phyloP scores from a whole-genome alignment of 73 alveolate genomes.

The Paramecium sexaurelia region DNA sequence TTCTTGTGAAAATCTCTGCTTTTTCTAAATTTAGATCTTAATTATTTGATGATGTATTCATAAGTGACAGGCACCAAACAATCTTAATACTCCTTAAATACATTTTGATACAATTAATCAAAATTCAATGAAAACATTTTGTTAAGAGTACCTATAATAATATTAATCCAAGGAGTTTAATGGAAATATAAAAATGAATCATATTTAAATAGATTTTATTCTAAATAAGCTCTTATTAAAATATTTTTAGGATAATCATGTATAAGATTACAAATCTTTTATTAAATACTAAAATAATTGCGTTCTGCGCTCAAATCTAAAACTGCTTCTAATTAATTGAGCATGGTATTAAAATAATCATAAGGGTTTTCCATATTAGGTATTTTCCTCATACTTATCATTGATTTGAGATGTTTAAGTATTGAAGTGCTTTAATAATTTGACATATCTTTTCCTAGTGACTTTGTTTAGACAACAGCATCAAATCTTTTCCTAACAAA shows the following conservation, averaged over 20 bases:
- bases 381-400: slow-evolving; percentile 47
- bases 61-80: slow-evolving; percentile 40
- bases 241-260: slow-evolving; percentile 47
- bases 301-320: slow-evolving; percentile 38
- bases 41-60: slow-evolving; percentile 17
- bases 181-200: slow-evolving; percentile 4
- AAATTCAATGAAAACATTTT: not conserved
- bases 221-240: slow-evolving; percentile 46
- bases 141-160: not conserved
- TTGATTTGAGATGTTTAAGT: not conserved
- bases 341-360: not conserved
- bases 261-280: not conserved
- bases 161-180: slow-evolving; percentile 4
- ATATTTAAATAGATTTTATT: slow-evolving; percentile 19
- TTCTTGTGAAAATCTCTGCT: slow-evolving; percentile 7
- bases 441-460: not conserved
- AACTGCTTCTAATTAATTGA: slow-evolving; percentile 25
- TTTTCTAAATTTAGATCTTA: slow-evolving; percentile 31
- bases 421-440: slow-evolving; percentile 5
- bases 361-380: not conserved
- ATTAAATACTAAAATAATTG: not conserved
- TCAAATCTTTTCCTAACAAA: slow-evolving; percentile 43
- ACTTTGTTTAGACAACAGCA: not conserved
- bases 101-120: slow-evolving; percentile 8
- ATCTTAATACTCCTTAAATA: slow-evolving; percentile 11